phyloP scores from a whole-genome alignment of 129 eudicot species.

The Cynara cardunculus region DNA sequence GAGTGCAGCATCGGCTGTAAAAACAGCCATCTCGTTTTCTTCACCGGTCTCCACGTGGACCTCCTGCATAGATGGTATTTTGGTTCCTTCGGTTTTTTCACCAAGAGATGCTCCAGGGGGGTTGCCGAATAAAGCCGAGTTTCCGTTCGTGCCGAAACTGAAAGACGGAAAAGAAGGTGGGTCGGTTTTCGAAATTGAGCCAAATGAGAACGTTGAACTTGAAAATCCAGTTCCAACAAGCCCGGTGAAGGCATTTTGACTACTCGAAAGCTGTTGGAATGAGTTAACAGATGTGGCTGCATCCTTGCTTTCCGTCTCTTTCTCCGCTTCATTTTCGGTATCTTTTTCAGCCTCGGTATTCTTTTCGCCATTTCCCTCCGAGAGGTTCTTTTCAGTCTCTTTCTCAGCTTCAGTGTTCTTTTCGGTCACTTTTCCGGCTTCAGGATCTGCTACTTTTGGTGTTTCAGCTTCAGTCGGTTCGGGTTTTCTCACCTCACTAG shows the following conservation, averaged over 20 bases:
- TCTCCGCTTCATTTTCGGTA: conserved; percentile 20
- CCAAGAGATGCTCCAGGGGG: conserved; percentile 28
- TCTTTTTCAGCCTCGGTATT: conserved; percentile 10
- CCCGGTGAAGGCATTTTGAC: conserved; percentile 91
- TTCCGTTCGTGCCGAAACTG: conserved; percentile 51
- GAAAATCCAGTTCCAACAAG: conserved; percentile 83
- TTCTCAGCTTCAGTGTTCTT: conserved; percentile 19
- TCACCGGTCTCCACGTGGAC: conserved; percentile 90
- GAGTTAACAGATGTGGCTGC: conserved; percentile 59
- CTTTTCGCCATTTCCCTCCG: conserved; percentile 17
- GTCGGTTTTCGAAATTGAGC: conserved; percentile 51
- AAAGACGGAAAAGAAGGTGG: conserved; percentile 41
- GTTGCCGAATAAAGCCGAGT: conserved; percentile 51
- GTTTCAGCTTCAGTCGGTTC: conserved; percentile 19
- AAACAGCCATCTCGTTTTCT: conserved; percentile 73
- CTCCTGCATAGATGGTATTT: conserved; percentile 65
- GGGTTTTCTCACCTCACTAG: conserved; percentile 14
- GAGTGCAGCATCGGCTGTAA: conserved; percentile 65
- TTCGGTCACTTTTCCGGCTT: conserved; percentile 17
- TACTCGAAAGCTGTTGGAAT: conserved; percentile 81
- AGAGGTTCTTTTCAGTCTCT: conserved; percentile 8
- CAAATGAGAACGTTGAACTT: conserved; percentile 73
- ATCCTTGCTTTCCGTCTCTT: not conserved
- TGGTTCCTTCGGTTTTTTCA: conserved; percentile 42
- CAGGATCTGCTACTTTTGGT: conserved; percentile 6